Base-by-base conservation (phyloP, 306 rosid species). In the Pueraria montana region DNA sequence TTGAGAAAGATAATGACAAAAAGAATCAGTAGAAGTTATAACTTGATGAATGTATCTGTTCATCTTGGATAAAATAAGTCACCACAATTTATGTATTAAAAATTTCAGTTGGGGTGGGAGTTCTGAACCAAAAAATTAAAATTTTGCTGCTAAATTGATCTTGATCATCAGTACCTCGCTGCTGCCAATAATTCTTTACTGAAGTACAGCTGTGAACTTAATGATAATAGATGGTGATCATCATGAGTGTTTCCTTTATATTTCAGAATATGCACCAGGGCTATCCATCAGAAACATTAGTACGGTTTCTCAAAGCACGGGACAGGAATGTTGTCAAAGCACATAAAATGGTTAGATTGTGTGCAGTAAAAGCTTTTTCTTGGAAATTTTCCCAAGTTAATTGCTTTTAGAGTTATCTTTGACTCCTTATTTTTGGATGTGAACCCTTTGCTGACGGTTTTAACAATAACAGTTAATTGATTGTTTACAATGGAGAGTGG, bases 401-500 rank as follows among this genome's bases (percentile, higher is more conserved):
- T 40, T 68, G 34, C 53, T 68, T 40, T 1, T 40, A 67, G 52
- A 68, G 46, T 18, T 4, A 36, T 66, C 7, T 0, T 67, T 36
- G 16, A 1, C 8, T 65, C 72, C 16, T 30, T 17, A 64, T 64
- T 7, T 64, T 38, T 69, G 74, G 53, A 69, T 69, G 20, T 20
- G n/a, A 20, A 68, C 74, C 42, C 74, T 68, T 68, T 20, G 53
- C 74, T 68, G 32, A 42, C 5, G 2, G 53, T 17, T 67, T 40
- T 20, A 42, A 68, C 53, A 4, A 4, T 21, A 9, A 23, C 74
- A 69, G 74, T 69, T 69, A 14, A 21, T 21, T 69, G 55, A 69
- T 69, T 42, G 74, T 21, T 69, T 69, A 69, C 74, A 43, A 21
- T 69, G 74, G 74, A 69, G 74, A 40, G 55, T 42, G 32, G 74